phyloP scores from a whole-genome alignment of 805 yeast species.

The Saccharomyces eubayanus region DNA sequence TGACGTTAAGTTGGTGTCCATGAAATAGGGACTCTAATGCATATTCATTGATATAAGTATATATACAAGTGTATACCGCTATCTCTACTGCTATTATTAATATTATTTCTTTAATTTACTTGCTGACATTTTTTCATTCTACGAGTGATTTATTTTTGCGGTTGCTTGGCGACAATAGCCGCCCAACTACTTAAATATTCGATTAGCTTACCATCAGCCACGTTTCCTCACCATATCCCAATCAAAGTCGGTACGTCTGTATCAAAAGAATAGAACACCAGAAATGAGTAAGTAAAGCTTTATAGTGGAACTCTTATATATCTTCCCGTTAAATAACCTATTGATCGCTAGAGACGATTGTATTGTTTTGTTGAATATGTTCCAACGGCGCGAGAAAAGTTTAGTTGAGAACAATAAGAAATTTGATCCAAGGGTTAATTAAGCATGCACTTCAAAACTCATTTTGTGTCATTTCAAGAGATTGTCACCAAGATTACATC shows the following conservation, averaged over 20 bases:
- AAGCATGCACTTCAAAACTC: background rate
- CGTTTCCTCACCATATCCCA: too few relatives aligned
- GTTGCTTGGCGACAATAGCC: background rate
- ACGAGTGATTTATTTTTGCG: background rate
- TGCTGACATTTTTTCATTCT: background rate
- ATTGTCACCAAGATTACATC: background rate
- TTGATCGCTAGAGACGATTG: background rate
- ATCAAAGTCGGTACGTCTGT: background rate
- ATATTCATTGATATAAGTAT: background rate
- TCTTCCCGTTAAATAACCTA: background rate
- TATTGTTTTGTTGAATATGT: background rate
- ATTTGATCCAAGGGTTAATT: background rate
- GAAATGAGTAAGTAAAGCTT: background rate
- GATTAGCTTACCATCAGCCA: too few relatives aligned
- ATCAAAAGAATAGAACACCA: background rate
- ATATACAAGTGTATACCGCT: background rate
- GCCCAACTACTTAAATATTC: background rate
- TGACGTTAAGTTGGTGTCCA: conserved; percentile 86
- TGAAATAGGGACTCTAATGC: conserved; percentile 44
- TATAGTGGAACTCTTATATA: background rate
- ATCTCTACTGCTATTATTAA: background rate
- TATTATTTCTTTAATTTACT: background rate
- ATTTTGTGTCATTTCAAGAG: background rate
- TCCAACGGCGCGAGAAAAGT: background rate
- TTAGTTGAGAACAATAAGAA: background rate